Percentiles rank a stretch among this genome's conserved stretches.
These are phyloP conservation scores for Eucalyptus sp. DNA, from an alignment of 345 rosid species.

Conservation along the genomic window DNA sequence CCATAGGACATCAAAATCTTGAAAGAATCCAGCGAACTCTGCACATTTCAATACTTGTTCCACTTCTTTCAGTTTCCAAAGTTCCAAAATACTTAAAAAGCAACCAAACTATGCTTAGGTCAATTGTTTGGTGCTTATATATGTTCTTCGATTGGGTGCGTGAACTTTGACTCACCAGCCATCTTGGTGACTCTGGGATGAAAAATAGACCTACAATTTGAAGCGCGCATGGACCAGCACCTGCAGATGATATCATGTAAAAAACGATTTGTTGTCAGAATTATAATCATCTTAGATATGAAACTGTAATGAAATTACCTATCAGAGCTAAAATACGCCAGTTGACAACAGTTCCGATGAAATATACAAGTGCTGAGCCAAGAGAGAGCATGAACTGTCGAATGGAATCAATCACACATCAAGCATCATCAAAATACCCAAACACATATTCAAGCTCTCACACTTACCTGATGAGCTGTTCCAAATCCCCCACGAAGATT, in stretches of 20 bases:
- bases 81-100: not conserved
- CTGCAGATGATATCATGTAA: slow-evolving; percentile 1
- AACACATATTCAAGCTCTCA: not conserved
- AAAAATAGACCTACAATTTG: slow-evolving; percentile 29
- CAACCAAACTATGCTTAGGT: not conserved
- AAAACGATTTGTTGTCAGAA: not conserved
- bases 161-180: slow-evolving; percentile 28
- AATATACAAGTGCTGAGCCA: slow-evolving; percentile 45
- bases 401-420: not conserved
- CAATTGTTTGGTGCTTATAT: not conserved
- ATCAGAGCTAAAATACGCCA: slow-evolving; percentile 66
- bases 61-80: not conserved
- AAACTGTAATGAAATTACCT: slow-evolving; percentile 22
- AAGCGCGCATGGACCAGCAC: slow-evolving; percentile 23
- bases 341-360: slow-evolving; percentile 49
- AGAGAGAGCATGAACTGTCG: slow-evolving; percentile 64
- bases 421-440: not conserved
- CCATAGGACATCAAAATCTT: not conserved
- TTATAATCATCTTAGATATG: not conserved
- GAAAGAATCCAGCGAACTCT: not conserved
- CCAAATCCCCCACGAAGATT: slow-evolving; percentile 63
- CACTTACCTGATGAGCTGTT: slow-evolving; percentile 43
- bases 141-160: not conserved
- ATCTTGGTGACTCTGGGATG: slow-evolving; percentile 51
- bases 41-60: not conserved